phyloP scores from a whole-genome alignment of 306 rosid species.

The Ziziphus jujuba region DNA sequence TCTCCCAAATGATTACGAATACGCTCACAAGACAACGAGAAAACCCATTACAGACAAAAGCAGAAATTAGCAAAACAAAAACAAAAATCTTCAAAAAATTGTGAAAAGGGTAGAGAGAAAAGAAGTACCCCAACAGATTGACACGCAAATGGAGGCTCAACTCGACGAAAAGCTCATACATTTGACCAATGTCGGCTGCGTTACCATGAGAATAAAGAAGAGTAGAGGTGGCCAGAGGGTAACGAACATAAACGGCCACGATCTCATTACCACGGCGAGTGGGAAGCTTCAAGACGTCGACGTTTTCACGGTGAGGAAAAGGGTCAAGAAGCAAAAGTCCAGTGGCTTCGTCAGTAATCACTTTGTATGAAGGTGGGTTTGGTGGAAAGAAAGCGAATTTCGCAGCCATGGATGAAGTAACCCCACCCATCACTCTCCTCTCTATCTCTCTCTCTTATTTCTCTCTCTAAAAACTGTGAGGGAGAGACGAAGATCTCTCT shows the following conservation, averaged over 20 bases:
- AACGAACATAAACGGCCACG: conserved; percentile 73
- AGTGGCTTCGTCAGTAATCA: conserved; percentile 45
- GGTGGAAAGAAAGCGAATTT: conserved; percentile 89
- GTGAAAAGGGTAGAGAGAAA: conserved; percentile 20
- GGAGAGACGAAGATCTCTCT: not conserved
- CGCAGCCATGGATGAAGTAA: conserved; percentile 91
- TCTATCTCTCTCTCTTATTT: not conserved
- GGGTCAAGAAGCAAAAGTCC: conserved; percentile 55
- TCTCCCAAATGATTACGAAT: conserved; percentile 1
- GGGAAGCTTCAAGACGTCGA: conserved; percentile 64
- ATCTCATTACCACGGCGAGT: conserved; percentile 79
- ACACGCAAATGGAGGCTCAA: conserved; percentile 73
- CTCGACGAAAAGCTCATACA: conserved; percentile 84
- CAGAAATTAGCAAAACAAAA: not conserved
- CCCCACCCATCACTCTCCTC: conserved; percentile 65
- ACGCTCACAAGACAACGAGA: not conserved
- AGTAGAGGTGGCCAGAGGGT: conserved; percentile 76
- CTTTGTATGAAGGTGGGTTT: conserved; percentile 74
- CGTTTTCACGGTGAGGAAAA: conserved; percentile 73
- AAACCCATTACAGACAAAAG: not conserved
- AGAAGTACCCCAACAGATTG: conserved; percentile 66
- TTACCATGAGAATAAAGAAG: conserved; percentile 85
- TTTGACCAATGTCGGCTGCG: conserved; percentile 85
- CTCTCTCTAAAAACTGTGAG: not conserved
- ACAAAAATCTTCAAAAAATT: not conserved